Evolutionary conservation across 768 basidiomycete species (phyloP).

Genomic region (Pleurotus citrinopileatus): DNA sequence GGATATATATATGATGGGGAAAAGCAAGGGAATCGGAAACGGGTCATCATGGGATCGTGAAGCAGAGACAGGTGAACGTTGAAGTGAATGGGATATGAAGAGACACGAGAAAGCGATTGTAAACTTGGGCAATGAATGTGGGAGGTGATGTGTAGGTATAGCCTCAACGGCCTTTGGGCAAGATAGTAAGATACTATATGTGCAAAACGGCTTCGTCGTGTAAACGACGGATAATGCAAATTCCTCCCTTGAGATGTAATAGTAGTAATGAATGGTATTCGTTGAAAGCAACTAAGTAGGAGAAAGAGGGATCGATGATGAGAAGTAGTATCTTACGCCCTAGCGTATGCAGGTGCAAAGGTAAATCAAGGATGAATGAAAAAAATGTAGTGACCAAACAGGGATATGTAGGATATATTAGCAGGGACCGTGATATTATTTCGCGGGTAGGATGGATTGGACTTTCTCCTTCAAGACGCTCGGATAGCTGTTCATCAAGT

Average conservation of each 20-base stretch:
- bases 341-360: conserved; percentile 3
- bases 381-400: no score
- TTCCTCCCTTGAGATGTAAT: conserved; percentile 4
- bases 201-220: neutral
- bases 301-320: conserved; percentile 1
- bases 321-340: no score
- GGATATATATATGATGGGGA: neutral
- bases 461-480: conserved; percentile 77
- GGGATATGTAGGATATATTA: conserved; percentile 2
- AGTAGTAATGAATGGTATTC: neutral
- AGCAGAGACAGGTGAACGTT: neutral
- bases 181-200: conserved; percentile 3
- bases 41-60: conserved; percentile 2
- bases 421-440: conserved; percentile 13
- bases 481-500: conserved; percentile 87
- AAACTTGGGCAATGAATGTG: conserved; percentile 7
- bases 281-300: neutral
- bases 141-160: conserved; percentile 11
- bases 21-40: neutral
- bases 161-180: conserved; percentile 4
- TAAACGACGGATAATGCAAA: conserved; percentile 4
- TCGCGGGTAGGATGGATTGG: conserved; percentile 17
- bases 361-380: neutral
- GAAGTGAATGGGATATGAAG: neutral
- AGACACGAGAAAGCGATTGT: conserved; percentile 12